Evolutionary conservation across 2,329 filamentous ascomycete genomes (phyloP).

Genomic region (Colletotrichum sp.): DNA sequence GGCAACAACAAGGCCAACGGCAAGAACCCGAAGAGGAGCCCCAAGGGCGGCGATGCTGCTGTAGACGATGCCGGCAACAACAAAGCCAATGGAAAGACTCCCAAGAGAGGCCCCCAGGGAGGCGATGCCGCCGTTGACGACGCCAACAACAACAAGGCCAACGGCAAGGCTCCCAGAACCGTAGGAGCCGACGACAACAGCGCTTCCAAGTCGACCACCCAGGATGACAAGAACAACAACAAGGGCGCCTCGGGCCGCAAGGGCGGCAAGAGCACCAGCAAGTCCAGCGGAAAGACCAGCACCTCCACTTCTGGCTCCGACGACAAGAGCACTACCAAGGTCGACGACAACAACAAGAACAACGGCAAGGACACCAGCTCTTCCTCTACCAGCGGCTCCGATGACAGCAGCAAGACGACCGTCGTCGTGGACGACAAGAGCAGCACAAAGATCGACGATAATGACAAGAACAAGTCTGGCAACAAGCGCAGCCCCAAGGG

Average conservation of each 20-base stretch:
- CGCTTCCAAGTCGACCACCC: background rate
- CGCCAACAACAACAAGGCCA: background rate
- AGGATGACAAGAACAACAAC: background rate
- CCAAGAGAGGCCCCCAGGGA: background rate
- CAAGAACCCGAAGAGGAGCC: background rate
- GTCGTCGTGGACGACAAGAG: background rate
- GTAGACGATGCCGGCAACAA: background rate
- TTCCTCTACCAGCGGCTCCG: background rate
- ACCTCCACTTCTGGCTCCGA: background rate
- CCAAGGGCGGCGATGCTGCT: background rate
- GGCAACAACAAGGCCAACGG: background rate
- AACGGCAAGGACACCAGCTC: slow-evolving; percentile 2
- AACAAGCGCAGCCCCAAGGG: background rate
- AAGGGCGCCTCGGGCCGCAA: background rate
- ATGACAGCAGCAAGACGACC: background rate
- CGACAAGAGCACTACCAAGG: background rate
- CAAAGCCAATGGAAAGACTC: background rate
- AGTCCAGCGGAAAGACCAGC: background rate
- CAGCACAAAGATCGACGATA: background rate
- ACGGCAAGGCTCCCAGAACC: background rate
- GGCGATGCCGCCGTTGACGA: background rate
- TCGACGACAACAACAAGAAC: background rate
- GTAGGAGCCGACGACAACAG: background rate
- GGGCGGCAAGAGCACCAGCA: background rate
- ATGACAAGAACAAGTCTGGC: background rate